A percentile compares a stretch with the other conserved stretches of the same genome.
phyloP scores from a whole-genome alignment of 2,329 filamentous ascomycete species.

The Hypoxylon sp. region DNA sequence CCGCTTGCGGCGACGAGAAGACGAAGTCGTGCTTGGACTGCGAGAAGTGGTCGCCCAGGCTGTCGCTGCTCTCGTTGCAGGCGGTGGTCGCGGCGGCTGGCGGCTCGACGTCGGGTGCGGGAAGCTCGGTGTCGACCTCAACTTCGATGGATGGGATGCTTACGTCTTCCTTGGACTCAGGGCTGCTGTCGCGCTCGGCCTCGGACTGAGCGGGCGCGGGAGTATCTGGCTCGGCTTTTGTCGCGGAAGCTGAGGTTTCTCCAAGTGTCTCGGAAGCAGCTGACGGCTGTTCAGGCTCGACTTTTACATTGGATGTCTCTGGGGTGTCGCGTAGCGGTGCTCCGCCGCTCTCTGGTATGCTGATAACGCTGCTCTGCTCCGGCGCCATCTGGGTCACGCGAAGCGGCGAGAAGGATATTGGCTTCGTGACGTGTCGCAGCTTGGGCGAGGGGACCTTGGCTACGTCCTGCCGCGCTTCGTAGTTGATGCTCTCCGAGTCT shows the following conservation, averaged over 20 bases:
- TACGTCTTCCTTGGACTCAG: neutral
- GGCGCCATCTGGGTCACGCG: constrained; percentile 19
- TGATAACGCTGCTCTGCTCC: neutral
- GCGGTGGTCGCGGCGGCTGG: neutral
- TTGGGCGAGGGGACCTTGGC: constrained; percentile 23
- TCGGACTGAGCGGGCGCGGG: neutral
- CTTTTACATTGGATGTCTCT: neutral
- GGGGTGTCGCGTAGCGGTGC: neutral
- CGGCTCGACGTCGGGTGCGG: neutral
- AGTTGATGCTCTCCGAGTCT: constrained; percentile 11
- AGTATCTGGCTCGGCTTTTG: neutral
- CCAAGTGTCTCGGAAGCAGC: neutral
- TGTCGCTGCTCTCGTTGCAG: neutral
- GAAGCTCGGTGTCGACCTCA: neutral
- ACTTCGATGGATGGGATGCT: neutral
- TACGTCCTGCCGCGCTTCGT: constrained; percentile 25
- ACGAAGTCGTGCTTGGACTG: constrained; percentile 41
- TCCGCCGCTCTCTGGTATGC: neutral
- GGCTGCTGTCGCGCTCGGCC: neutral
- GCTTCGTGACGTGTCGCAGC: constrained; percentile 19
- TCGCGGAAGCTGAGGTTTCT: neutral
- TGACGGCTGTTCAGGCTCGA: neutral
- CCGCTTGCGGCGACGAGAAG: constrained; percentile 37
- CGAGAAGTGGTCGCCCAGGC: constrained; percentile 25
- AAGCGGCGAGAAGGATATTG: constrained; percentile 22